Percentiles rank a stretch among this genome's conserved stretches.
Evolutionary conservation across 106 monocot genomes (phyloP).

Genomic region (Hemerocallis citrina): DNA sequence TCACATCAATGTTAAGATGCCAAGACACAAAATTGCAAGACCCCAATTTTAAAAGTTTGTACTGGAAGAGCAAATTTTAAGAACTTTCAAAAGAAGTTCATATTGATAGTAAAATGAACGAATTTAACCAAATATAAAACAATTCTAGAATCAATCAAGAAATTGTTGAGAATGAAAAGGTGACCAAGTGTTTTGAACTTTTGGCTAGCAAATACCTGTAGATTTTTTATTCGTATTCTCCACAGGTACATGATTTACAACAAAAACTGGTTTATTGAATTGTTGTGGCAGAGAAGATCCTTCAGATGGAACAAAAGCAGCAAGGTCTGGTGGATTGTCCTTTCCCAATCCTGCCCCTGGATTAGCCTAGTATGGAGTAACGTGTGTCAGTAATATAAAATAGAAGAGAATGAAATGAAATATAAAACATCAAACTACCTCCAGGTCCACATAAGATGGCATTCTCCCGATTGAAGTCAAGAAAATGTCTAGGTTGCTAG

Average conservation of each 20-base stretch:
- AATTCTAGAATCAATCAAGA: too few relatives aligned
- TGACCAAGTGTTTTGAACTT: neutral
- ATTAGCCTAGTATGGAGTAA: constrained; percentile 41
- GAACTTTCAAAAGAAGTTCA: too few relatives aligned
- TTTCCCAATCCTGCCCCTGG: too few relatives aligned
- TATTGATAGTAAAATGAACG: too few relatives aligned
- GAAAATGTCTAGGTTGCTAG: constrained; percentile 77
- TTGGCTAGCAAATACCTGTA: neutral
- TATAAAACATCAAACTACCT: constrained; percentile 39
- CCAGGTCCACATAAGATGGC: constrained; percentile 77
- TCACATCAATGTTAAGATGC: too few relatives aligned
- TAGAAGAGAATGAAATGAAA: neutral
- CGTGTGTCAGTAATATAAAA: neutral
- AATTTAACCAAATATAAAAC: too few relatives aligned
- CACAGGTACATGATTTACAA: constrained; percentile 13
- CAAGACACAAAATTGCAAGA: too few relatives aligned
- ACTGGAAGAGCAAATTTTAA: too few relatives aligned
- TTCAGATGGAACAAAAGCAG: constrained; percentile 62
- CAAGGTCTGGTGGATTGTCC: too few relatives aligned
- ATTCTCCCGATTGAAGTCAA: constrained; percentile 66
- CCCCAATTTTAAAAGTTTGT: too few relatives aligned
- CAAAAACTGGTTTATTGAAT: constrained; percentile 19
- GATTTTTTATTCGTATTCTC: constrained; percentile 22
- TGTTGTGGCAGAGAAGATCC: constrained; percentile 11
- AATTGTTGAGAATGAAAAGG: too few relatives aligned